Evolutionary conservation across 1,139 yeast species (phyloP).

Genomic region (Fermentozyma sake): DNA sequence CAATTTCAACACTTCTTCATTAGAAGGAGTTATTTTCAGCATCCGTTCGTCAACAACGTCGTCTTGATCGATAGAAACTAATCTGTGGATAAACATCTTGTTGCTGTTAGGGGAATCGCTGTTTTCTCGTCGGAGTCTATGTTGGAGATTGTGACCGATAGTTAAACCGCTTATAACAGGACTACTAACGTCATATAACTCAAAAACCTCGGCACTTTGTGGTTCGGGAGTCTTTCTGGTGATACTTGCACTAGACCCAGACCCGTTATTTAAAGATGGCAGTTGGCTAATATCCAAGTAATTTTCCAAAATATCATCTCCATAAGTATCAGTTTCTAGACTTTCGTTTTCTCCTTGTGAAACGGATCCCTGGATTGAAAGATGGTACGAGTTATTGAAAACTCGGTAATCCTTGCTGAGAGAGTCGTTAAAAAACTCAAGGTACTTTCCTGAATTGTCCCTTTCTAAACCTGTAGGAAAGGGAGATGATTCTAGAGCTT

Average conservation of each 20-base stretch:
- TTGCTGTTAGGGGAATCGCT: constrained; percentile 6
- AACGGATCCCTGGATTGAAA: constrained; percentile 25
- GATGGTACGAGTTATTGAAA: constrained; percentile 26
- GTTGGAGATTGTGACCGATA: constrained; percentile 26
- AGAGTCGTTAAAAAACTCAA: no score
- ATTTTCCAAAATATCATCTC: constrained; percentile 31
- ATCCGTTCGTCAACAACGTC: not conserved
- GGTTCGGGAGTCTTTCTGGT: constrained; percentile 8
- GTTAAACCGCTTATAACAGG: constrained; percentile 38
- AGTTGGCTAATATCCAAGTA: constrained; percentile 25
- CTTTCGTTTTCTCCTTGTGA: constrained; percentile 4
- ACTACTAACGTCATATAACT: constrained; percentile 27
- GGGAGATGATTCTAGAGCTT: no score
- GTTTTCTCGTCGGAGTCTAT: constrained; percentile 10
- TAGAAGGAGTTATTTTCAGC: not conserved
- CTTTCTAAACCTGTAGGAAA: no score
- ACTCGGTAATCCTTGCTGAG: constrained; percentile 3
- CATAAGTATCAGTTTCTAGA: constrained; percentile 14
- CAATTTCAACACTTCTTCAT: constrained; percentile 2
- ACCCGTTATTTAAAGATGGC: constrained; percentile 12
- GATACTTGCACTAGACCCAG: constrained; percentile 2
- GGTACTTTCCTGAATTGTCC: no score
- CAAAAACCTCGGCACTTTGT: constrained; percentile 13
- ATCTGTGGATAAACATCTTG: constrained; percentile 18
- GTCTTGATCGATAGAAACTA: not conserved